These are phyloP conservation scores for Pythium folliculosum DNA, from an alignment of 352 stramenopile species.

Conservation along the genomic window DNA sequence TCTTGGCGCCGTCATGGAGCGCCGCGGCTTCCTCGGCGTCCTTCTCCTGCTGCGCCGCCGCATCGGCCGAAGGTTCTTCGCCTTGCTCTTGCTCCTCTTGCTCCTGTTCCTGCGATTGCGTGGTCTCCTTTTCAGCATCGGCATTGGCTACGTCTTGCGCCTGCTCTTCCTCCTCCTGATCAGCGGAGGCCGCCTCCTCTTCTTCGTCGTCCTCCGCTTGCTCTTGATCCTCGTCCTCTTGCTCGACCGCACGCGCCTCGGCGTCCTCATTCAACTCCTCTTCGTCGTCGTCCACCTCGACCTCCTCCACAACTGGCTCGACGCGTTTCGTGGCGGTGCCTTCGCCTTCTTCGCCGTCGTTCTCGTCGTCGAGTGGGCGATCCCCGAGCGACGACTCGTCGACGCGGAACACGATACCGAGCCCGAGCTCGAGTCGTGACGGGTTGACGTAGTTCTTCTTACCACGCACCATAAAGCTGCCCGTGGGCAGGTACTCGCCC, in stretches of 20 bases:
- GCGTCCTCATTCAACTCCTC: slow-evolving; percentile 12
- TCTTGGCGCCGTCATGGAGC: slow-evolving; percentile 40
- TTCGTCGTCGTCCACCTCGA: slow-evolving; percentile 18
- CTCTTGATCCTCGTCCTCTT: slow-evolving; percentile 21
- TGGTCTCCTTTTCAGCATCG: background rate
- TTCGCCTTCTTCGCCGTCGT: slow-evolving; percentile 20
- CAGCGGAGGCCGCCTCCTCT: background rate
- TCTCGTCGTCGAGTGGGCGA: slow-evolving; percentile 36
- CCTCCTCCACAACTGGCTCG: slow-evolving; percentile 4
- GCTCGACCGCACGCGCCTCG: slow-evolving; percentile 9
- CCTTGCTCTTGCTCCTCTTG: background rate
- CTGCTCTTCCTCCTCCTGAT: background rate
- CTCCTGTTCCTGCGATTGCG: background rate
- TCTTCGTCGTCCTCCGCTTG: slow-evolving; percentile 19
- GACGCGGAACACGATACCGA: slow-evolving; percentile 91
- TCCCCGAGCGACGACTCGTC: slow-evolving; percentile 83
- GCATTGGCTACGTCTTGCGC: background rate
- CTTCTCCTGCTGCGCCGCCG: background rate
- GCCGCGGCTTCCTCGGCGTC: slow-evolving; percentile 6
- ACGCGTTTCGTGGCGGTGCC: background rate
- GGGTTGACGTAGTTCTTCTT: slow-evolving; percentile 95
- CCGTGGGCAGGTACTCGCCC: slow-evolving; percentile 96
- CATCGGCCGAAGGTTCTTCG: background rate
- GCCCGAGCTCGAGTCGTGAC: slow-evolving; percentile 89
- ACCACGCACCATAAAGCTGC: slow-evolving; percentile 96